Evolutionary conservation across 371 early-diverging fungal genomes (phyloP).

Genomic region (Mortierella sp.): DNA sequence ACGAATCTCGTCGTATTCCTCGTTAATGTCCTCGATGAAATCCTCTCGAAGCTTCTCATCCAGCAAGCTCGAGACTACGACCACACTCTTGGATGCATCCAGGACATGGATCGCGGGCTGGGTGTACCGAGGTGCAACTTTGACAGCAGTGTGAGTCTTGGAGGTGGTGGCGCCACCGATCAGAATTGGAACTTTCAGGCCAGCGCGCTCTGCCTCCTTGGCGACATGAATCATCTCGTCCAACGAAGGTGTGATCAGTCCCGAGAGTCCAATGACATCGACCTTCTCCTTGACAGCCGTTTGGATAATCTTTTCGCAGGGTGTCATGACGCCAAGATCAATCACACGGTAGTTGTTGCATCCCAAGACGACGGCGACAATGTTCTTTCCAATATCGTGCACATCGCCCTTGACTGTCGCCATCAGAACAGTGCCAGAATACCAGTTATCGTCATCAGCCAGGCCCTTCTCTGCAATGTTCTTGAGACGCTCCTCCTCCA

Average conservation of each 20-base stretch:
- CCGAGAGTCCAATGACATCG: conserved; percentile 90
- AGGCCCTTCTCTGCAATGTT: conserved; percentile 49
- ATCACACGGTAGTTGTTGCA: conserved; percentile 95
- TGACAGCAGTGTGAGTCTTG: conserved; percentile 96
- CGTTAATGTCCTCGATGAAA: conserved; percentile 85
- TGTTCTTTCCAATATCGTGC: conserved; percentile 92
- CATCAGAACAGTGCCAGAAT: conserved; percentile 87
- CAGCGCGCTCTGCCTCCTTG: conserved; percentile 87
- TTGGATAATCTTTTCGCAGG: conserved; percentile 89
- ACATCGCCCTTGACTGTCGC: conserved; percentile 96
- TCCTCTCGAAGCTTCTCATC: conserved; percentile 82
- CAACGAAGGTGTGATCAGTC: conserved; percentile 92
- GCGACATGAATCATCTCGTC: conserved; percentile 97
- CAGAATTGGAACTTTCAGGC: conserved; percentile 88
- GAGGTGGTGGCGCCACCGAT: conserved; percentile 96
- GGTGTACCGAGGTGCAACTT: conserved; percentile 88
- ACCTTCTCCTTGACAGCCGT: conserved; percentile 88
- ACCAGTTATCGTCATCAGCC: conserved; percentile 64
- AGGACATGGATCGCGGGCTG: conserved; percentile 77
- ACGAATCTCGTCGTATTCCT: conserved; percentile 93
- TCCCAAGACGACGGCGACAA: conserved; percentile 93
- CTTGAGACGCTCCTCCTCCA: conserved; percentile 78
- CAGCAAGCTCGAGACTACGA: conserved; percentile 84
- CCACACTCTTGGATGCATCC: conserved; percentile 85
- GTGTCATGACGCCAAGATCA: conserved; percentile 95